A percentile compares a stretch with the other conserved stretches of the same genome.
Conservation (phyloP, 805 yeast genomes). For the Saturnispora kantuleensis region DNA sequence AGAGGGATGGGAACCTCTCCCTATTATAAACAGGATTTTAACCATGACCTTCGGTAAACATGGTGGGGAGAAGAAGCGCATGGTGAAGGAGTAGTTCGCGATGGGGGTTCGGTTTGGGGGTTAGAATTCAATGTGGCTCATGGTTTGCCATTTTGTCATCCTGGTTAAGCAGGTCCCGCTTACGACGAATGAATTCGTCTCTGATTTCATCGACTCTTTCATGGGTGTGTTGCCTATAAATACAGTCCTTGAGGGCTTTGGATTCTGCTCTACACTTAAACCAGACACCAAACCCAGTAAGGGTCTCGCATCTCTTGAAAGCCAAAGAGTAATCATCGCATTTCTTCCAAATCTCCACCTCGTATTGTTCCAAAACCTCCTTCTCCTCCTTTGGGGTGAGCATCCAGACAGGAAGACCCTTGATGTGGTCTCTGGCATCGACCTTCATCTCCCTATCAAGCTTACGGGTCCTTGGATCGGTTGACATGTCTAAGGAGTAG, state of each 20-base stretch:
- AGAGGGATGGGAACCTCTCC: too few species aligned
- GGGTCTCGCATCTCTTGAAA: constrained; percentile 58
- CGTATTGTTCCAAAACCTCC: constrained; percentile 61
- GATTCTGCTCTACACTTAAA: constrained; percentile 54
- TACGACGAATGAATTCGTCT: constrained; percentile 52
- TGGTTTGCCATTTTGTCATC: background rate
- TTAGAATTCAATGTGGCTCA: too few species aligned
- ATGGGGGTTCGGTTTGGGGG: too few species aligned
- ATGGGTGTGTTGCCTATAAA: constrained; percentile 47
- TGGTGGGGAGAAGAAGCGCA: background rate
- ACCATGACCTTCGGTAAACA: too few species aligned
- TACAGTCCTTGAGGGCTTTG: constrained; percentile 53
- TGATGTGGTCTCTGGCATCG: constrained; percentile 5
- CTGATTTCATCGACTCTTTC: constrained; percentile 62
- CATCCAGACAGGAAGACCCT: constrained; percentile 61
- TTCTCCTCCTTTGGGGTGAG: constrained; percentile 70
- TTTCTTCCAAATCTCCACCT: constrained; percentile 49
- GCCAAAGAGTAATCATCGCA: constrained; percentile 64
- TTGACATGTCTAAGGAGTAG: background rate
- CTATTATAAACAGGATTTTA: too few species aligned
- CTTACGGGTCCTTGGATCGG: background rate
- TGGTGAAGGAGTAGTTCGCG: background rate
- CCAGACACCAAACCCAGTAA: constrained; percentile 55
- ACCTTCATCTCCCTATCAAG: constrained; percentile 2
- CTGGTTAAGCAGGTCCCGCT: constrained; percentile 17